Conservation (phyloP, 768 basidiomycete genomes). For the Russula foetens region DNA sequence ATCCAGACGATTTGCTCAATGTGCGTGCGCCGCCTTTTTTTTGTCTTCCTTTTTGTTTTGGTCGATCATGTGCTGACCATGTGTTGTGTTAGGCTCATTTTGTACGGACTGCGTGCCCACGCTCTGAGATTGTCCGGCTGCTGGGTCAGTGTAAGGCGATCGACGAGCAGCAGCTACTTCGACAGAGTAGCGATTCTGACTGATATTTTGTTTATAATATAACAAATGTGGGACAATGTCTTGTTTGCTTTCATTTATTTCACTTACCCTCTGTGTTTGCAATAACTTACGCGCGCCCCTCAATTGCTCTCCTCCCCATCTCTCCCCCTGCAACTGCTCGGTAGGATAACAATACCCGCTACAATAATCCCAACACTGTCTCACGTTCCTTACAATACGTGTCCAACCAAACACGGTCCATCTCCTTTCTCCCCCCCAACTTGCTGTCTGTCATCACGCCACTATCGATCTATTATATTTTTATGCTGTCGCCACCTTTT, state of each 20-base stretch:
- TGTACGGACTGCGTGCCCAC: conserved; percentile 19
- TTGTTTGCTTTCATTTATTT: neutral
- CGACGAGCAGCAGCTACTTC: conserved; percentile 16
- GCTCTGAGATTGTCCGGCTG: conserved; percentile 19
- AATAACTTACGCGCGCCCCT: neutral
- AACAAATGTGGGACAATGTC: neutral
- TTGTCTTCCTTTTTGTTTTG: neutral
- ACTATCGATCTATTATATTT: conserved; percentile 11
- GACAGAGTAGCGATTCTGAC: conserved; percentile 13
- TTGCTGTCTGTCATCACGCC: conserved; percentile 10
- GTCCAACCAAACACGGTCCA: neutral
- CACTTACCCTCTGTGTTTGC: neutral
- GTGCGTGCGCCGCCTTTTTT: conserved; percentile 14
- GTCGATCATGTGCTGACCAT: neutral
- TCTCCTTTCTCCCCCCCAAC: neutral
- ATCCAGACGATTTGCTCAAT: conserved; percentile 19
- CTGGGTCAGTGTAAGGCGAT: conserved; percentile 20
- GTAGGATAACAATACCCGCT: neutral
- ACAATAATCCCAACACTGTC: neutral
- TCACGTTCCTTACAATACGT: neutral
- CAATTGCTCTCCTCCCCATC: neutral
- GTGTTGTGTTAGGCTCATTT: conserved; percentile 5
- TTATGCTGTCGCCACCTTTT: neutral
- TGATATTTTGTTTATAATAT: neutral
- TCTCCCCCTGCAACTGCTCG: neutral